phyloP scores from a whole-genome alignment of 2,329 filamentous ascomycete species.

The Trichoderma sp. region DNA sequence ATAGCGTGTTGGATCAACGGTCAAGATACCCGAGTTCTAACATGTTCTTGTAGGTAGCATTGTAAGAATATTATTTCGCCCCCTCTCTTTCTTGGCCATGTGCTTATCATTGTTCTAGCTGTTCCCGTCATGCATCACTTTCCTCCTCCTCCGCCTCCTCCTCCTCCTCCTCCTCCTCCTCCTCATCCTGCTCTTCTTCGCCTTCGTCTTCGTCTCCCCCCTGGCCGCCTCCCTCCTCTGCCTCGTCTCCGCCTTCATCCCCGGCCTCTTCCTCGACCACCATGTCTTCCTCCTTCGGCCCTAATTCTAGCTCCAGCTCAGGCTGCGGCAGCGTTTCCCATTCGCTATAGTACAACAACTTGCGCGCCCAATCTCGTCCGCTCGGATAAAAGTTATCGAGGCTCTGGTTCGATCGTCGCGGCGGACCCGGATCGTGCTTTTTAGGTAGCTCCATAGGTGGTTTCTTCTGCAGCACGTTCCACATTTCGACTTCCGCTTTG shows the following conservation, averaged over 20 bases:
- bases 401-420: constrained; percentile 30
- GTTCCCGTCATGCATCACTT: neutral
- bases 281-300: neutral
- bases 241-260: neutral
- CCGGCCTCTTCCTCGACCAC: neutral
- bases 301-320: neutral
- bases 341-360: constrained; percentile 37
- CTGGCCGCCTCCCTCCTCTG: neutral
- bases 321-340: constrained; percentile 38
- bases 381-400: constrained; percentile 38
- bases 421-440: constrained; percentile 29
- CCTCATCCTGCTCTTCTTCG: neutral
- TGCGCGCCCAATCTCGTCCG: constrained; percentile 39
- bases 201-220: neutral
- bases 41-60: neutral
- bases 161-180: neutral
- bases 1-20: neutral
- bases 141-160: neutral
- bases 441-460: constrained; percentile 36
- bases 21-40: constrained; percentile 13
- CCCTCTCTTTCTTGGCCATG: neutral
- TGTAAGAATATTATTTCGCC: neutral
- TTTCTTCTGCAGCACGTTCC: constrained; percentile 41
- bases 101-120: neutral
- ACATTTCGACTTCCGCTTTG: constrained; percentile 44